phyloP scores from a whole-genome alignment of 202 grass and related monocot species.

The Carex arenaria region DNA sequence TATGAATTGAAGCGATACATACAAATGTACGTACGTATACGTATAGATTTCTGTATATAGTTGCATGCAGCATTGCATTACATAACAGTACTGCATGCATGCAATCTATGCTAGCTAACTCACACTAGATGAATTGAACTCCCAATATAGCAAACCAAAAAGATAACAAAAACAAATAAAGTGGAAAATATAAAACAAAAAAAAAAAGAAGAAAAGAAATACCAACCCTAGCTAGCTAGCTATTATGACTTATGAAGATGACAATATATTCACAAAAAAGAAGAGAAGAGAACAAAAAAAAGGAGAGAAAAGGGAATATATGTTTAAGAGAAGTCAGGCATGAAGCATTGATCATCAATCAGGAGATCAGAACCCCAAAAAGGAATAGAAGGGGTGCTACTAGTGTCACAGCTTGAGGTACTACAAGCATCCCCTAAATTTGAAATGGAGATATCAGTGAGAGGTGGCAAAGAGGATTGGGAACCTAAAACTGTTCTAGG shows the following conservation, averaged over 20 bases:
- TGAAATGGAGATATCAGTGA: constrained; percentile 58
- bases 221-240: constrained; percentile 14
- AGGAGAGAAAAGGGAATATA: not conserved
- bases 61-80: constrained; percentile 32
- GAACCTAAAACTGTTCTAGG: constrained; percentile 36
- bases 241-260: constrained; percentile 13
- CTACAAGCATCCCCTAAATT: constrained; percentile 61
- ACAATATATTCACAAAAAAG: constrained; percentile 27
- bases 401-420: constrained; percentile 57
- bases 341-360: constrained; percentile 53
- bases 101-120: constrained; percentile 27
- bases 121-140: constrained; percentile 23
- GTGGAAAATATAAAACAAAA: constrained; percentile 32
- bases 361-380: constrained; percentile 42
- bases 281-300: not conserved
- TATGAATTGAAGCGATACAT: constrained; percentile 23
- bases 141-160: constrained; percentile 28
- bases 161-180: constrained; percentile 27
- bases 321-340: constrained; percentile 53
- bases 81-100: constrained; percentile 38
- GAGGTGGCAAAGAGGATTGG: constrained; percentile 60
- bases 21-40: constrained; percentile 22
- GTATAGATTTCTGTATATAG: constrained; percentile 33
- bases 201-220: constrained; percentile 38
- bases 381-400: constrained; percentile 38